phyloP scores from a whole-genome alignment of 208 protist genomes.

The Tritrichomonas musculus region DNA sequence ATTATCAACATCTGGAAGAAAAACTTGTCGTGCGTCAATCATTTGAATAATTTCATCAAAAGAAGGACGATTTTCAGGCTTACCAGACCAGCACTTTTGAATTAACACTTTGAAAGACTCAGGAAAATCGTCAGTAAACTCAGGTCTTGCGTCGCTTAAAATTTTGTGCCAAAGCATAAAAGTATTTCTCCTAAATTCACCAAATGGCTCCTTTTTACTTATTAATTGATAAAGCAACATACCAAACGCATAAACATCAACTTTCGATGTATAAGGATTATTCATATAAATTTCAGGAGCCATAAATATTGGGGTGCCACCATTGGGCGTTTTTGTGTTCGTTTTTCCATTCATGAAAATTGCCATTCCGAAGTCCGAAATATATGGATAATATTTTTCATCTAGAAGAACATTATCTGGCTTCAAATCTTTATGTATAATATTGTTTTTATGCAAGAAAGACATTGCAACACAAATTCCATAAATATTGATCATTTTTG shows the following conservation, averaged over 20 bases:
- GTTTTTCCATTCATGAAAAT: neutral
- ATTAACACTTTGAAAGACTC: neutral
- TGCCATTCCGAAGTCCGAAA: neutral
- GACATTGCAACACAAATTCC: neutral
- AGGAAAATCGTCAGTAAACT: neutral
- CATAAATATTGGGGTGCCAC: neutral
- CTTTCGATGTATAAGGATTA: neutral
- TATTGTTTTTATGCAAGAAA: neutral
- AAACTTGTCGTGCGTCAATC: neutral
- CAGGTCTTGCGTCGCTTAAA: neutral
- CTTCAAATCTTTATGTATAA: neutral
- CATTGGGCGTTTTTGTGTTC: neutral
- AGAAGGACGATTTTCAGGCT: neutral
- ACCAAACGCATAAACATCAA: constrained; percentile 17
- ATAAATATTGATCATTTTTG: neutral
- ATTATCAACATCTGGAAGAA: neutral
- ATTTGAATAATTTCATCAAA: constrained; percentile 6
- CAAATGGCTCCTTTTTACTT: neutral
- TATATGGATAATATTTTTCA: neutral
- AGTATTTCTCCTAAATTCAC: neutral
- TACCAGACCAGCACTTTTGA: neutral
- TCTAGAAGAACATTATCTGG: neutral
- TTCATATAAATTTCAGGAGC: neutral
- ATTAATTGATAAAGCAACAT: neutral
- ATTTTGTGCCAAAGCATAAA: neutral